Evolutionary conservation across 169 alveolate species (phyloP), one percentile per base, ranked within the genome.

Genomic region (Theileria luwenshuni): DNA sequence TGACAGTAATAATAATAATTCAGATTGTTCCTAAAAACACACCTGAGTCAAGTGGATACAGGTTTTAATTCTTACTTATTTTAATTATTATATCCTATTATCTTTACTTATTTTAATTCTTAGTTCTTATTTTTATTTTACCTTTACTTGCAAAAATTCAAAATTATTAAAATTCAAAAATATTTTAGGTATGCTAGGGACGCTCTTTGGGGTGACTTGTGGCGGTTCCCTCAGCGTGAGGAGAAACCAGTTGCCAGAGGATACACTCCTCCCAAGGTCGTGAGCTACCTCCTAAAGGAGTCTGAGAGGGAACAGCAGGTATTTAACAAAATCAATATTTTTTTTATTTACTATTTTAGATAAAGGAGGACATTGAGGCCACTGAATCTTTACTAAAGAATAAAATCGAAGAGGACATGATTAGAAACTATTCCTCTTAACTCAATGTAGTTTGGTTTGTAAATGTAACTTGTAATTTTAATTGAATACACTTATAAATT

Each of bases 131-230:
- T 71, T 77, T 0, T 49, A 69, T 48, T 68, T 68, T 61, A 70
- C 77, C 35, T 69, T 70, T 49, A 86, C 90, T 7, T 75, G 76
- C n/a, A n/a, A n/a, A n/a, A n/a, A n/a, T n/a, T n/a, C n/a, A n/a
- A n/a, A n/a, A n/a, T n/a, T n/a, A 47, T 43, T 85, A 23, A 60
- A 35, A 25, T 12, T n/a, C n/a, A n/a, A n/a, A n/a, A n/a, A n/a
- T n/a, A 49, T 3, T 15, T 27, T 41, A 61, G 60, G 15, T 58
- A 76, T 43, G 94, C 95, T 0, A 68, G 96, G 30, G 83, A 90
- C 43, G 86, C 90, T 1, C 83, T 92, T 73, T 94, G 97, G 97
- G 97, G 97, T 12, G 97, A 94, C 69, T 85, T 94, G 63, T 94
- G 95, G 95, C 83, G 96, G 23, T 93, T 90, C 72, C 91, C 94